Evolutionary conservation across 805 yeast genomes (phyloP), one percentile per base, ranked within the genome.

Genomic region (Schwanniomyces occidentalis): DNA sequence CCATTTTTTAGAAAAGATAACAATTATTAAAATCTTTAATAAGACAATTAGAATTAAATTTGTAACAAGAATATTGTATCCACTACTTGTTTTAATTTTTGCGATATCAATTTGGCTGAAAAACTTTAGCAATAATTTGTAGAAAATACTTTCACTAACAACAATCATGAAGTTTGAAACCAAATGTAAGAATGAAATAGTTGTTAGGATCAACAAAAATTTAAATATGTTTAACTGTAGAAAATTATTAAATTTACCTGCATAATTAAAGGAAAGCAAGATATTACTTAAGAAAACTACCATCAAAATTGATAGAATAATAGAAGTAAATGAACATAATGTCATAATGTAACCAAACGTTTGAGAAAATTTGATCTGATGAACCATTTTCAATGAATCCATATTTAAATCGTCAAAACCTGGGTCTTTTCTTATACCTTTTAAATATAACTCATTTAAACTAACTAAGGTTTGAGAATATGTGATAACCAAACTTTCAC

Each of bases 401-500:
- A 40, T 39, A 24, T 45, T 45, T 20, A 48, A 35, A 21, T 42
- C 40, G 2, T 21, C 32, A 19, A 32, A 36, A 9, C 33, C 41
- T 5, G 24, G 30, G 5, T 42, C 45, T 3, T 49, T 41, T 6
- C 27, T 45, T 13, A 35, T 29, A 2, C 32, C 34, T 16, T 48
- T 44, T 10, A 23, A 13, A 24, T 36, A 48, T 39, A 46, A 38
- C 19, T 34, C 38, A 29, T 43, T 37, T 19, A 49, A 32, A 10
- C 40, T 34, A 23, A 31, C 27, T 13, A 49, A 27, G 5, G 45
- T 37, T 15, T 59, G 55, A 14, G 63, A 61, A 48, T 68, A 73
- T 1, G 70, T 65, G 8, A 54, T 44, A 9, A 63, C 68, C 38
- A 73, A 58, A 16, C 72, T 60, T 14, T 65, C 56, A 2, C 75